These are phyloP conservation scores for Hemerocallis citrina DNA, from an alignment of 106 monocot genomes.

Conservation along the genomic window DNA sequence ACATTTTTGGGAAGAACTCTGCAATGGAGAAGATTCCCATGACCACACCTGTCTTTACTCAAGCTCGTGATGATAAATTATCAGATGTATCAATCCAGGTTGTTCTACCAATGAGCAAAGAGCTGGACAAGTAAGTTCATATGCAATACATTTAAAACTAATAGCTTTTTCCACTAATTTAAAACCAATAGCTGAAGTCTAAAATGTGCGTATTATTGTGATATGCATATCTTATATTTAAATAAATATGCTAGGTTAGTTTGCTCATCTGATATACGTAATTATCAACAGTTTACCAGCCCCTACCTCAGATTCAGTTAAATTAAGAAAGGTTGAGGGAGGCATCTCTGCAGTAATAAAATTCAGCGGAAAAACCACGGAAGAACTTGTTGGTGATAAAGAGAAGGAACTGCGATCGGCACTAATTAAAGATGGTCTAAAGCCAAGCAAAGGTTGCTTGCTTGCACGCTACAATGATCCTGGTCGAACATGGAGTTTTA, in stretches of 20 bases:
- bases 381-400: conserved; percentile 41
- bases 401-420: conserved; percentile 45
- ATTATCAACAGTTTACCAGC: conserved; percentile 54
- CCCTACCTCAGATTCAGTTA: conserved; percentile 42
- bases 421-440: conserved; percentile 51
- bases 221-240: not conserved
- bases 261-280: not conserved
- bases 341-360: conserved; percentile 56
- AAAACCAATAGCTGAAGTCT: not conserved
- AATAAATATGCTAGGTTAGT: not conserved
- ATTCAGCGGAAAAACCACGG: conserved; percentile 72
- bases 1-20: conserved; percentile 97
- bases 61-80: conserved; percentile 33
- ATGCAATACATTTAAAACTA: not conserved
- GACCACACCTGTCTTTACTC: conserved; percentile 88
- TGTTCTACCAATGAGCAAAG: conserved; percentile 60
- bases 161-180: too few species aligned
- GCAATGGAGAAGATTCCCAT: conserved; percentile 78
- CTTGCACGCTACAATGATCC: conserved; percentile 97
- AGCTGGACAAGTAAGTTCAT: conserved; percentile 25
- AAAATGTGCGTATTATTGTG: not conserved
- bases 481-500: conserved; percentile 61
- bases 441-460: conserved; percentile 56
- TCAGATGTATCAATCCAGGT: conserved; percentile 84
- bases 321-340: conserved; percentile 50